Evolutionary conservation across 352 stramenopile genomes (phyloP), one percentile per base, ranked within the genome.

Genomic region (Pythium aristosporum): DNA sequence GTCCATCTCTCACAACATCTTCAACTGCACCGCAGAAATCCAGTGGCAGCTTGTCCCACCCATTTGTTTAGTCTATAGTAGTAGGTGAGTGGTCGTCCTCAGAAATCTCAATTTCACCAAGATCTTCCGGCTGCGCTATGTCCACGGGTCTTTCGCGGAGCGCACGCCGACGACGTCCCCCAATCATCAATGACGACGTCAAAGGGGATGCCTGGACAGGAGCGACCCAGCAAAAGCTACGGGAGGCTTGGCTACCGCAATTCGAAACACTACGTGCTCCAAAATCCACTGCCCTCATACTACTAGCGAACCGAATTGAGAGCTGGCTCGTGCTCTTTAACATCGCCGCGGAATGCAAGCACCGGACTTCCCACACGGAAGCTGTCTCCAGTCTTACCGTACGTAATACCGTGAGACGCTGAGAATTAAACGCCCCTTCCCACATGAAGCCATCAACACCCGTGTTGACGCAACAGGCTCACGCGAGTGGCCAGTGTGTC

Each of bases 21-120:
- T 7, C 51, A 57, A 57, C 30, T 57, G 51, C 51, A 57, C 36
- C 47, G 10, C 21, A 37, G n/a, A 57, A 57, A 57, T 57, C 51
- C 51, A 57, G 51, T 57, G 51, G 28, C 48, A 41, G 48, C 50
- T 39, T 39, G 25, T 55, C 25, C 25, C 43, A n/a, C 28, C 18
- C 47, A 30, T 0, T 21, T 39, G 47, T 37, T 53, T 34, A 37
- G 25, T 53, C 25, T 20, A 53, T 13, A 20, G 0, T 39, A 15
- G 13, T 18, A 46, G 16, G 10, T n/a, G 13, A 15, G 5, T 15
- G 15, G n/a, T n/a, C n/a, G n/a, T n/a, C n/a, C 12, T 9, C 39
- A 46, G 13, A 3, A 13, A 46, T 46, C 39, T 30, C 39, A 46
- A 46, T 5, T 20, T 18, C 39, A 15, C 16, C 39, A 46, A 46